phyloP scores from a whole-genome alignment of 352 stramenopile species.

The Poterioochromonas sp. region DNA sequence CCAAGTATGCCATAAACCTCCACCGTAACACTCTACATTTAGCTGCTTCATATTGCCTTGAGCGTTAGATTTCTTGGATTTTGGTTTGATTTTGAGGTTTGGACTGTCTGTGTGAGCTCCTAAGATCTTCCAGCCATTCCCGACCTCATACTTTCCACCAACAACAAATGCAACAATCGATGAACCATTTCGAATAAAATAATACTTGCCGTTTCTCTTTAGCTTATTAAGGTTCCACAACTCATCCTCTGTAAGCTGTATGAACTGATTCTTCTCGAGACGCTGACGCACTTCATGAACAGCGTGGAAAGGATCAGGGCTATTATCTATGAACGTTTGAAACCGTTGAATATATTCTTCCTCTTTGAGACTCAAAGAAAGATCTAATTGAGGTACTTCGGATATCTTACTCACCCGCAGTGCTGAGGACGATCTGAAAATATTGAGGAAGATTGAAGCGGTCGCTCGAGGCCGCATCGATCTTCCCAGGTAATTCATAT shows the following conservation, averaged over 20 bases:
- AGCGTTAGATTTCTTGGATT: background rate
- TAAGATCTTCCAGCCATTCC: constrained; percentile 57
- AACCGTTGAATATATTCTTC: background rate
- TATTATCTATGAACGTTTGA: background rate
- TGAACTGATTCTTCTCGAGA: background rate
- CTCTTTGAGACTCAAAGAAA: too few species aligned
- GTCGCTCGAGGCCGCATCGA: too few species aligned
- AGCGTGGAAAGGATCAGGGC: background rate
- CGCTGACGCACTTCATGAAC: background rate
- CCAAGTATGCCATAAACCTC: constrained; percentile 94
- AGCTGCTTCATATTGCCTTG: constrained; percentile 35
- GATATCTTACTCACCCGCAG: too few species aligned
- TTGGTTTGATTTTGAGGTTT: constrained; percentile 3
- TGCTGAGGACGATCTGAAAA: too few species aligned
- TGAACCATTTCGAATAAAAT: constrained; percentile 89
- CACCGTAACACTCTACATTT: constrained; percentile 68
- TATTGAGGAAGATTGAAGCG: too few species aligned
- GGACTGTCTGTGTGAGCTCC: constrained; percentile 19
- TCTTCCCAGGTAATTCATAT: too few species aligned
- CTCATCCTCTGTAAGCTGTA: background rate
- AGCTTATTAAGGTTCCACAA: constrained; percentile 39
- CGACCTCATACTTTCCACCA: constrained; percentile 73
- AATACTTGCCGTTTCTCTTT: constrained; percentile 83
- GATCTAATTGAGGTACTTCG: too few species aligned
- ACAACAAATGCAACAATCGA: constrained; percentile 88